These are phyloP conservation scores for Apocynum venetum DNA, from an alignment of 257 asterid genomes.

Conservation along the genomic window DNA sequence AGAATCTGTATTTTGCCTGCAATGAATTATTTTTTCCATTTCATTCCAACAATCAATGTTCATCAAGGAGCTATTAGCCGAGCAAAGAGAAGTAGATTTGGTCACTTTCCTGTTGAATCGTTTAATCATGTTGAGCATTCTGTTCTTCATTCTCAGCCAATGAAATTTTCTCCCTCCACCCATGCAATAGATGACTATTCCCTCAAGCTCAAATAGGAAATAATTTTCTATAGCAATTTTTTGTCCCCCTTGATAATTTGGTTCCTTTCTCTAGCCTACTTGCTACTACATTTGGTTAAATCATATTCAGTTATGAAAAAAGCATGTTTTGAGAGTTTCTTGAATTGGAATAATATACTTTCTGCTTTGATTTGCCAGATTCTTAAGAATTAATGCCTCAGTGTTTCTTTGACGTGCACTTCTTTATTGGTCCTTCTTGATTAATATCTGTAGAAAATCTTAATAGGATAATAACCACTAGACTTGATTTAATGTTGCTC, in stretches of 20 bases:
- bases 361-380: no score
- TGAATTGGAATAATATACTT: no score
- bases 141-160: slow-evolving; percentile 12
- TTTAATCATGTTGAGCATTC: slow-evolving; percentile 11
- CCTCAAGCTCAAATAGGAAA: not conserved
- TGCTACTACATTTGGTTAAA: no score
- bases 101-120: slow-evolving; percentile 6
- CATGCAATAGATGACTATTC: not conserved
- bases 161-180: not conserved
- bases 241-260: not conserved
- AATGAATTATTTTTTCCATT: not conserved
- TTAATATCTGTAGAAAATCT: not conserved
- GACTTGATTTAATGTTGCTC: not conserved
- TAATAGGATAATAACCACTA: not conserved
- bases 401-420: not conserved
- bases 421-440: not conserved
- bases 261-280: no score
- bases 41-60: slow-evolving; percentile 18
- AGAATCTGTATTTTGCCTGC: not conserved
- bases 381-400: not conserved
- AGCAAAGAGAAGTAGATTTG: slow-evolving; percentile 30
- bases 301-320: no score
- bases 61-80: slow-evolving; percentile 16
- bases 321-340: no score
- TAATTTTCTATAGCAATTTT: no score